Conservation (phyloP, 2,329 filamentous ascomycete species). For the Paecilomyces sp. region DNA sequence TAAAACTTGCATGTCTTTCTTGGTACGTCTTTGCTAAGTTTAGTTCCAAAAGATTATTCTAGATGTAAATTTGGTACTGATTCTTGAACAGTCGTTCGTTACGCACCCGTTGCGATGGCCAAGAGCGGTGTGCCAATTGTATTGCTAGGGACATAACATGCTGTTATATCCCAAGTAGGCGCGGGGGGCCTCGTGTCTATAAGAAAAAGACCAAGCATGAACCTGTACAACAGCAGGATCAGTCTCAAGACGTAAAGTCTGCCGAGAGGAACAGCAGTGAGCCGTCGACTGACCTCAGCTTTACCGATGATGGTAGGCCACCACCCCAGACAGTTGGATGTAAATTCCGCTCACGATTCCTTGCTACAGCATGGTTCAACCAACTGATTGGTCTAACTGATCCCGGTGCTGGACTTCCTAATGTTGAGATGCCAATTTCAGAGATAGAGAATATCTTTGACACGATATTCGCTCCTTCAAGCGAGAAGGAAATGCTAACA, state of each 20-base stretch:
- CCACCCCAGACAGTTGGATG: slow-evolving; percentile 34
- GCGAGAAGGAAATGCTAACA: background rate
- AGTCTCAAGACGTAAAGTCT: background rate
- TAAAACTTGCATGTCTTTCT: slow-evolving; percentile 45
- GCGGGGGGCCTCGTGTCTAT: slow-evolving; percentile 12
- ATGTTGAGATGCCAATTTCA: slow-evolving; percentile 39
- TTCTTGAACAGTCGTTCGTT: slow-evolving; percentile 34
- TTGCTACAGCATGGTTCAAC: slow-evolving; percentile 9
- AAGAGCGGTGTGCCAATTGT: slow-evolving; percentile 33
- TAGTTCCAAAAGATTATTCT: background rate
- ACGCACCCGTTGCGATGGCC: slow-evolving; percentile 43
- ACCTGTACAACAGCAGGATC: background rate
- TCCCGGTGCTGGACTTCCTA: slow-evolving; percentile 43
- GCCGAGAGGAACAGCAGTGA: background rate
- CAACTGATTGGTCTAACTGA: slow-evolving; percentile 24
- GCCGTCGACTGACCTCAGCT: background rate
- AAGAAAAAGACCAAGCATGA: background rate
- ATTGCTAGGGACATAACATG: slow-evolving; percentile 19
- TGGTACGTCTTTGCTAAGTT: slow-evolving; percentile 34
- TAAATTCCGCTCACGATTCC: slow-evolving; percentile 28
- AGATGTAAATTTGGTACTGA: background rate
- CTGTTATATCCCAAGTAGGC: slow-evolving; percentile 18
- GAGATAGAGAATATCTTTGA: slow-evolving; percentile 46
- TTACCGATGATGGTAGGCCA: background rate
- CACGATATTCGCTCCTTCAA: slow-evolving; percentile 16